These are phyloP conservation scores for Fusarium praegraminearum DNA, from an alignment of 2,329 filamentous ascomycete species.

Conservation along the genomic window DNA sequence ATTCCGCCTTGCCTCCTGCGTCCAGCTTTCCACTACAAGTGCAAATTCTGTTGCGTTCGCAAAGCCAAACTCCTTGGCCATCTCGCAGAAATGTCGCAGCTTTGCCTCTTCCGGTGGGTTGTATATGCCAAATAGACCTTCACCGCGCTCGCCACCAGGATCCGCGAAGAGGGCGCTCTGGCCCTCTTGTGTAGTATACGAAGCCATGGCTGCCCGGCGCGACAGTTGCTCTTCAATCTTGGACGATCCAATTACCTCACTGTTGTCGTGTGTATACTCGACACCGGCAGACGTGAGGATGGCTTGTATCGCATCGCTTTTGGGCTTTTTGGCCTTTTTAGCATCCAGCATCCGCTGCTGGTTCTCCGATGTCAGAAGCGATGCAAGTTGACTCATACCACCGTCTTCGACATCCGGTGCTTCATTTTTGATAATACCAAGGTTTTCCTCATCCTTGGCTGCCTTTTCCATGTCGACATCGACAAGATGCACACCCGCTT, in stretches of 20 bases:
- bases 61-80: constrained; percentile 85
- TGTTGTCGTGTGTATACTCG: constrained; percentile 96
- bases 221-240: constrained; percentile 89
- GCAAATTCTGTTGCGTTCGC: constrained; percentile 85
- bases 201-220: constrained; percentile 75
- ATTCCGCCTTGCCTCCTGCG: constrained; percentile 81
- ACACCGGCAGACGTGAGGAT: constrained; percentile 91
- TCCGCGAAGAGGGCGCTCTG: constrained; percentile 70
- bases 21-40: constrained; percentile 90
- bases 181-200: constrained; percentile 59
- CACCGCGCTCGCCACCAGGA: constrained; percentile 54
- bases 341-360: constrained; percentile 54
- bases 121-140: constrained; percentile 62
- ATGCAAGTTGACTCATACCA: constrained; percentile 79
- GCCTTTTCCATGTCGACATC: constrained; percentile 78
- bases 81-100: constrained; percentile 87
- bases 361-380: constrained; percentile 60
- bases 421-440: constrained; percentile 60
- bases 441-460: constrained; percentile 64
- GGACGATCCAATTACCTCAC: constrained; percentile 92
- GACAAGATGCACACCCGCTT: constrained; percentile 83
- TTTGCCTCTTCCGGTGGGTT: constrained; percentile 80
- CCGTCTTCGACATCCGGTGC: constrained; percentile 70
- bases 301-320: constrained; percentile 83
- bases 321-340: constrained; percentile 55